Evolutionary conservation across 2,329 filamentous ascomycete species (phyloP).

Genomic region (Colletotrichum truncatum): DNA sequence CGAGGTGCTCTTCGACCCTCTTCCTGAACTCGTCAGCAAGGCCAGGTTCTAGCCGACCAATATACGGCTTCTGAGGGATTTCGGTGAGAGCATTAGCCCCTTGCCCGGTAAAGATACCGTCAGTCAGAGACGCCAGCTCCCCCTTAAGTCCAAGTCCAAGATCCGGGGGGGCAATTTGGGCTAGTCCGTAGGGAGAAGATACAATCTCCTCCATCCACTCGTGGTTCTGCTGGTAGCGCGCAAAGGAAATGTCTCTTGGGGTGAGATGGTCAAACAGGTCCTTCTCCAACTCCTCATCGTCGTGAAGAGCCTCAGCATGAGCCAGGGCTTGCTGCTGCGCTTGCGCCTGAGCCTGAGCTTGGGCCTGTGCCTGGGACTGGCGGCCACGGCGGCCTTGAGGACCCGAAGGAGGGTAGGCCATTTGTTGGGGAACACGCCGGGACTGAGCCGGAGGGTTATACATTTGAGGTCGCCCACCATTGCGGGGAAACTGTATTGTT

Average conservation of each 20-base stretch:
- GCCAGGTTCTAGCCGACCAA: conserved; percentile 75
- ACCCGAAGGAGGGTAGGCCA: conserved; percentile 68
- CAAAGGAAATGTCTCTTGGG: conserved; percentile 86
- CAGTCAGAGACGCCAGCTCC: conserved; percentile 81
- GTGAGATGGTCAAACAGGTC: conserved; percentile 89
- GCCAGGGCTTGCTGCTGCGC: conserved; percentile 31
- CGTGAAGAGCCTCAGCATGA: conserved; percentile 45
- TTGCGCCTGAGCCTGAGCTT: conserved; percentile 44
- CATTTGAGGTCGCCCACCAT: conserved; percentile 60
- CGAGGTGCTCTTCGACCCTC: conserved; percentile 76
- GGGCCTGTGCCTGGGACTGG: conserved; percentile 49
- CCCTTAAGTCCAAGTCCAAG: conserved; percentile 87
- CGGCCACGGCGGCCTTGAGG: conserved; percentile 41
- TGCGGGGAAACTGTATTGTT: conserved; percentile 75
- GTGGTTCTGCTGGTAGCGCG: conserved; percentile 92
- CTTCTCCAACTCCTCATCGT: conserved; percentile 87
- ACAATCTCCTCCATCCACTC: conserved; percentile 99
- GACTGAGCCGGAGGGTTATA: conserved; percentile 50
- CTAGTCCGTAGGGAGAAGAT: conserved; percentile 86
- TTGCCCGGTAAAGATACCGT: conserved; percentile 81
- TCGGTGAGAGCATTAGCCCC: conserved; percentile 59
- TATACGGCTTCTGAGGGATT: conserved; percentile 66
- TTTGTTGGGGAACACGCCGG: conserved; percentile 64
- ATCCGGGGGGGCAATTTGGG: conserved; percentile 86
- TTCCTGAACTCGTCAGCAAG: conserved; percentile 86